phyloP scores from a whole-genome alignment of 78 protist species.

The Protostelium mycophagum region DNA sequence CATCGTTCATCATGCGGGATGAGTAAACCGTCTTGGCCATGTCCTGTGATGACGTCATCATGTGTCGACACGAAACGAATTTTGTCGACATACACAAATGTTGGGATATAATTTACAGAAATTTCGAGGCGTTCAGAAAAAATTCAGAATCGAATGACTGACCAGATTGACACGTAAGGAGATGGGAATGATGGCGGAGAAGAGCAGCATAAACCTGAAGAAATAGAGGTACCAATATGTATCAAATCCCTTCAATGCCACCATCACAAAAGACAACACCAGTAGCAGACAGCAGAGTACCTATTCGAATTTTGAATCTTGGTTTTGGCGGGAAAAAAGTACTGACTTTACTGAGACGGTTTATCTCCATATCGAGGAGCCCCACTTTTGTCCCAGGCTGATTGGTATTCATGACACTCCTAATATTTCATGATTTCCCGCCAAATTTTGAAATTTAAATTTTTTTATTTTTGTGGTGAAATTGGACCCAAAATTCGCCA shows the following conservation, averaged over 20 bases:
- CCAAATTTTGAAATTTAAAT: too few relatives aligned
- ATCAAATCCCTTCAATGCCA: slow-evolving; percentile 64
- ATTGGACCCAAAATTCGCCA: too few relatives aligned
- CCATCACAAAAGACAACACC: slow-evolving; percentile 74
- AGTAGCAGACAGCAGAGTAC: slow-evolving; percentile 71
- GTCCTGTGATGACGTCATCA: slow-evolving; percentile 25
- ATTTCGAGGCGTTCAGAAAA: too few relatives aligned
- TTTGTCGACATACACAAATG: too few relatives aligned
- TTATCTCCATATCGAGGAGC: slow-evolving; percentile 82
- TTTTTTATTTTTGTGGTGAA: too few relatives aligned
- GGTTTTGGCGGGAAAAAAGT: neutral
- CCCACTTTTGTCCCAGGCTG: slow-evolving; percentile 85
- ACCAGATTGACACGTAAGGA: slow-evolving; percentile 67
- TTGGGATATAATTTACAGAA: neutral
- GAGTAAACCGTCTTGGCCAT: slow-evolving; percentile 37
- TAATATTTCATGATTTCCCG: too few relatives aligned
- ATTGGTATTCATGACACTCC: slow-evolving; percentile 87
- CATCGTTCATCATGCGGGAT: slow-evolving; percentile 50
- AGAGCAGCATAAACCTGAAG: slow-evolving; percentile 88
- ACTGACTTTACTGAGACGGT: slow-evolving; percentile 74
- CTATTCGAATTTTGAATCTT: neutral
- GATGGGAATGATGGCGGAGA: slow-evolving; percentile 96
- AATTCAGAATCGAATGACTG: too few relatives aligned
- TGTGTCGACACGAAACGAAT: too few relatives aligned
- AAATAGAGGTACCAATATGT: slow-evolving; percentile 73